phyloP scores from a whole-genome alignment of 2,329 filamentous ascomycete species.

The Macroventuria anomochaeta region DNA sequence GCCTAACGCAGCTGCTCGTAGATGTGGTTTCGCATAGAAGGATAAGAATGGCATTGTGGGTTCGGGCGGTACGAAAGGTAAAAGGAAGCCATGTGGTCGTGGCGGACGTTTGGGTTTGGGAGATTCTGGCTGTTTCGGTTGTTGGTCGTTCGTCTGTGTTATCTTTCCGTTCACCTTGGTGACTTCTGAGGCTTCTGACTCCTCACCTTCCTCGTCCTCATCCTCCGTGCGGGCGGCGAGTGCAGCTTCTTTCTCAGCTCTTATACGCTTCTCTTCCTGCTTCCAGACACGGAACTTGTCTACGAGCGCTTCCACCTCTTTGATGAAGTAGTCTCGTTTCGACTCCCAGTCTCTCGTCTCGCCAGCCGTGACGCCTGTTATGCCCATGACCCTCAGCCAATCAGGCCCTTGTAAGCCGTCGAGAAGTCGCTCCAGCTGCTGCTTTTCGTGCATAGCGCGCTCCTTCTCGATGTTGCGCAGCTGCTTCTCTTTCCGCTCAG shows the following conservation, averaged over 20 bases:
- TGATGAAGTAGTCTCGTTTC: conserved; percentile 83
- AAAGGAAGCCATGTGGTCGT: conserved; percentile 41
- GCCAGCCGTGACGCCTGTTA: conserved; percentile 82
- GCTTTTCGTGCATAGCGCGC: conserved; percentile 70
- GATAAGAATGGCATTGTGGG: conserved; percentile 74
- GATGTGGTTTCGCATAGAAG: conserved; percentile 81
- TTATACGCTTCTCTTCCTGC: conserved; percentile 84
- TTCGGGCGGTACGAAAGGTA: conserved; percentile 38
- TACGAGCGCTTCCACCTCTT: conserved; percentile 79
- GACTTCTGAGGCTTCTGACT: conserved; percentile 46
- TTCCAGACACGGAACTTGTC: conserved; percentile 90
- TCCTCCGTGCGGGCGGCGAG: conserved; percentile 57
- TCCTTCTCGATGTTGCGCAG: conserved; percentile 72
- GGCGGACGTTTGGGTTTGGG: conserved; percentile 42
- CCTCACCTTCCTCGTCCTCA: conserved; percentile 49
- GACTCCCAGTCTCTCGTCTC: conserved; percentile 87
- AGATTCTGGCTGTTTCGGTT: conserved; percentile 52
- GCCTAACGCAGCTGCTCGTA: conserved; percentile 80
- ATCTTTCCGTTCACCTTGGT: conserved; percentile 20
- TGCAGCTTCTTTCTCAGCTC: conserved; percentile 74
- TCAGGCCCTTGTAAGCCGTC: conserved; percentile 89
- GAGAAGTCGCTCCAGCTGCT: conserved; percentile 70
- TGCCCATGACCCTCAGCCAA: conserved; percentile 91
- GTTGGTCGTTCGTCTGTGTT: conserved; percentile 41
- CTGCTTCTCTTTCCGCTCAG: conserved; percentile 71